Percentiles rank a stretch among this genome's conserved stretches.
phyloP scores from a whole-genome alignment of 345 rosid species.

The Pseudoturritis turrita region DNA sequence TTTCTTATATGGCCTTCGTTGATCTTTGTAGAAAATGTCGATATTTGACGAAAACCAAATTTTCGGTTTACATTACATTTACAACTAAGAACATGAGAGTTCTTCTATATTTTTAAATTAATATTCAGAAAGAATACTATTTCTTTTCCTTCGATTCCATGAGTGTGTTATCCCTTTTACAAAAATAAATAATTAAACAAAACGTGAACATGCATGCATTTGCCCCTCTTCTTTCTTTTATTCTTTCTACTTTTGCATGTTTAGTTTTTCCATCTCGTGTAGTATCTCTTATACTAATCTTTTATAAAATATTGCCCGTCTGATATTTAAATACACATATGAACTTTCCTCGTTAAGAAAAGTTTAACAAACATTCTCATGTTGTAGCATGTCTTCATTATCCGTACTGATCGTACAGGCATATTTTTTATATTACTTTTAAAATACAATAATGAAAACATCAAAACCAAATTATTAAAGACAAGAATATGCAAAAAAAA shows the following conservation, averaged over 20 bases:
- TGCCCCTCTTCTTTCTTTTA: slow-evolving; percentile 2
- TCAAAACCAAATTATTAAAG: not conserved
- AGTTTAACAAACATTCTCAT: slow-evolving; percentile 21
- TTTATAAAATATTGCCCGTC: not conserved
- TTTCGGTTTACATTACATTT: slow-evolving; percentile 5
- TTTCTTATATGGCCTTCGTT: not conserved
- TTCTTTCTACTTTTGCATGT: slow-evolving; percentile 6
- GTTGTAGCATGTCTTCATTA: not conserved
- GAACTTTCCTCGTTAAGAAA: slow-evolving; percentile 4
- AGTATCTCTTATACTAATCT: not conserved
- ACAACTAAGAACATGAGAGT: not conserved
- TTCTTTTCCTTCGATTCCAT: not conserved
- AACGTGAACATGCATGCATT: slow-evolving; percentile 24
- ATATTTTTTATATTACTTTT: not conserved
- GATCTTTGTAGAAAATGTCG: not conserved
- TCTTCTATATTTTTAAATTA: not conserved
- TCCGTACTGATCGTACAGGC: slow-evolving; percentile 20
- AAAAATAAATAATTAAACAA: not conserved
- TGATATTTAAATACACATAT: not conserved
- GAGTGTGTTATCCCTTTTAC: not conserved
- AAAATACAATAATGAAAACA: not conserved
- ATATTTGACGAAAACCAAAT: not conserved
- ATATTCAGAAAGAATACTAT: not conserved
- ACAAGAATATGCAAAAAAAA: not conserved
- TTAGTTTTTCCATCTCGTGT: slow-evolving; percentile 6